Evolutionary conservation across 192 early-diverging fungal genomes (phyloP), one percentile per base, ranked within the genome.

Genomic region (Linnemannia hyalina): DNA sequence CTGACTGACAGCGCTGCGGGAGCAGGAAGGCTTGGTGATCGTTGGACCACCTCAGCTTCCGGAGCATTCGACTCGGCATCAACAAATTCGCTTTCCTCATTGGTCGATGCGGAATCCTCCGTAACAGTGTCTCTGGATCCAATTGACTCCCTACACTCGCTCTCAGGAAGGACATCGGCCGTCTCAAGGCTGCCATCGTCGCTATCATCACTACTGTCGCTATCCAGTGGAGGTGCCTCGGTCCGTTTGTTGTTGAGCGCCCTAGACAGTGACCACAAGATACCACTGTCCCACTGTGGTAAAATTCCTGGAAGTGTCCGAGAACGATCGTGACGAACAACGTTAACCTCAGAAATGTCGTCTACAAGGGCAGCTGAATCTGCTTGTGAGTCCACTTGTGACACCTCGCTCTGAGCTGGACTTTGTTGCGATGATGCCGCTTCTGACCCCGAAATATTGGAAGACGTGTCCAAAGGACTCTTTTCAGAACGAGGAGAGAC

Each of bases 281-380:
- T 63, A 42, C 79, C 70, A 6, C 75, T 35, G 16, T 83, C 82
- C 82, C 82, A 83, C 46, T 83, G 81, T 9, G 83, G 83, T 16
- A 85, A 47, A 7, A 86, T 81, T 7, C 78, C 80, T 26, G 84
- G 84, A 29, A 86, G 63, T 13, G 84, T 86, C 26, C 80, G 55
- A 41, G 84, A 74, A 10, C 84, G 78, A 15, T 86, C 84, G 54
- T 86, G 78, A 26, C 70, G 79, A 23, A 65, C 74, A 38, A 80
- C 57, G 41, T 54, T 85, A 15, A 85, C 80, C 11, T 35, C 54
- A 15, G 54, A 68, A 26, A 69, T 70, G 16, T 80, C 78, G 32
- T 80, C 70, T 1, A 42, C n/a, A 18, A 8, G 20, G 7, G 72
- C 46, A 3, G 46, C 35, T 20, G 71, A 63, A 32, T 52, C 52